phyloP scores from a whole-genome alignment of 495 filamentous ascomycete genomes.

The Apiosordaria backusii region DNA sequence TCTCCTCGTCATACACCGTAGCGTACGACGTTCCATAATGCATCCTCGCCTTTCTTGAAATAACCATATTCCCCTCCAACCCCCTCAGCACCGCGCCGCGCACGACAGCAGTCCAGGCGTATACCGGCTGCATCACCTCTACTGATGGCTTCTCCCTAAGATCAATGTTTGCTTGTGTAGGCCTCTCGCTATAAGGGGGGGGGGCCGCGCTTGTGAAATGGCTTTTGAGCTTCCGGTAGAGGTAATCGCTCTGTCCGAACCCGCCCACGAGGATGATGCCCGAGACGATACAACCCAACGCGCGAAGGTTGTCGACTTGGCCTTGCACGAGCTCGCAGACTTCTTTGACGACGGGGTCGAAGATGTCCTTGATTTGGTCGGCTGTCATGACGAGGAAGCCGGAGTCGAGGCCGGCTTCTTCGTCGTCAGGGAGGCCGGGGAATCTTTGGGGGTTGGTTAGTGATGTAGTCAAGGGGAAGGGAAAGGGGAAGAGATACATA shows the following conservation, averaged over 20 bases:
- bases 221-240: constrained; percentile 60
- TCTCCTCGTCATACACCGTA: constrained; percentile 67
- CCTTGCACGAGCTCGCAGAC: constrained; percentile 59
- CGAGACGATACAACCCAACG: constrained; percentile 60
- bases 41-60: constrained; percentile 61
- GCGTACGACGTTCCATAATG: constrained; percentile 79
- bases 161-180: constrained; percentile 49
- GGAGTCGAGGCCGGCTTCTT: constrained; percentile 57
- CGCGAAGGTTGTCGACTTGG: constrained; percentile 57
- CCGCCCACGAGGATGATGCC: constrained; percentile 67
- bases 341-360: constrained; percentile 62
- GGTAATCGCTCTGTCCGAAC: constrained; percentile 65
- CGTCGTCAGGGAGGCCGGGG: constrained; percentile 67
- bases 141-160: constrained; percentile 45
- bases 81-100: constrained; percentile 64
- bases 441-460: constrained; percentile 39
- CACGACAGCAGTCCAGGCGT: constrained; percentile 76
- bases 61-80: constrained; percentile 68
- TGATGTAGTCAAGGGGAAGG: not conserved
- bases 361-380: constrained; percentile 58
- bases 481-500: constrained; percentile 25
- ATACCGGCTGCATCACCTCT: constrained; percentile 72
- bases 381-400: constrained; percentile 63
- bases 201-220: constrained; percentile 64
- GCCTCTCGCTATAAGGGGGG: constrained; percentile 63